Evolutionary conservation across 805 yeast species (phyloP), one percentile per base, ranked within the genome.

Genomic region (Saturnispora dispora): DNA sequence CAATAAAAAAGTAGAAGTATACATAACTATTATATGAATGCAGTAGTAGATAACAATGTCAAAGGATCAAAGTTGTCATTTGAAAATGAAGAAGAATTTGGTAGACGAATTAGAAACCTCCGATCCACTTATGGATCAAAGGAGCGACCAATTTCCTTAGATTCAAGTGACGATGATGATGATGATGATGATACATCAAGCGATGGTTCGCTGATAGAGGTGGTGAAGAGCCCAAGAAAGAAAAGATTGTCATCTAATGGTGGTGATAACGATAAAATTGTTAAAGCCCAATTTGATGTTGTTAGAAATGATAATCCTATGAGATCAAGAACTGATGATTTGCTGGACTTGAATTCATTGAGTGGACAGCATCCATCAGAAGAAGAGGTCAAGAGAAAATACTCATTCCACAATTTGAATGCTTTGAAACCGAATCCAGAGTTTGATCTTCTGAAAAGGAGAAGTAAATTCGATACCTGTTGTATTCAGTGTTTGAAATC

Each of bases 391-490:
- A 45, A 25, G 17, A 33, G 20, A 13, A 32, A 35, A 9, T 15
- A 6, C n/a, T 9, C 22, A 5, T n/a, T 35, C 8, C 22, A 7
- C 1, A 37, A 37, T 18, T 5, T 37, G 22, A 37, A 37, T 18
- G 41, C 41, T n/a, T 35, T 42, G n/a, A 48, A 27, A 18, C 43
- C 51, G 2, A 42, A 48, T 23, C 22, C 18, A n/a, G 35, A 18
- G 15, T 45, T 50, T 36, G 44, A 52, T 42, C 20, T 46, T 35
- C 25, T 37, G 10, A 32, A 17, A 4, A 69, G 49, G 70, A 64
- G 51, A 65, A 56, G 43, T 6, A 50, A 71, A 67, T 45, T 53
- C 46, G 18, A 49, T 18, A 20, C 37, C 17, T 46, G 52, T 44
- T 55, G 58, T 46, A 50, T 53, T 33, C 42, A 52, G 10, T 55